Evolutionary conservation across 2,329 filamentous ascomycete species (phyloP).

Genomic region (Ophiostoma sp.): DNA sequence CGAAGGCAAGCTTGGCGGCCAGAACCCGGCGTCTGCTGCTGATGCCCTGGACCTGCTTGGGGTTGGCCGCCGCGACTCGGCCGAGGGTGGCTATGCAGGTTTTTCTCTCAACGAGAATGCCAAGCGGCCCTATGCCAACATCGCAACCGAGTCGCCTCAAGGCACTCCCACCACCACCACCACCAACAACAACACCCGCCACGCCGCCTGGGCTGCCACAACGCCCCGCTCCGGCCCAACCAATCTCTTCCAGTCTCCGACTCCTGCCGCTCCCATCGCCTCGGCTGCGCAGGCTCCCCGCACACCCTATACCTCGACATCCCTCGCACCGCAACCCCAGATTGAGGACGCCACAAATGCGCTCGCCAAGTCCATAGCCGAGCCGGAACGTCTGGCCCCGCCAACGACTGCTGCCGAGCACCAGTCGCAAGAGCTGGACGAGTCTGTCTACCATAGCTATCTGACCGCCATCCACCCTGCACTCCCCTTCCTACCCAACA

Average conservation of each 20-base stretch:
- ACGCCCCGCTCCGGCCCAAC: conserved; percentile 37
- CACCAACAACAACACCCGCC: conserved; percentile 29
- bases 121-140: conserved; percentile 48
- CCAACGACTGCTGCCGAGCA: conserved; percentile 30
- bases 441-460: conserved; percentile 52
- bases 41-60: conserved; percentile 21
- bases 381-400: conserved; percentile 30
- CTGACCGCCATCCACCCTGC: conserved; percentile 60
- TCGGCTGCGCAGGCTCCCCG: neutral
- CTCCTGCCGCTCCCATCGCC: conserved; percentile 23
- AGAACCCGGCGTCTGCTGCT: conserved; percentile 37
- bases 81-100: conserved; percentile 43
- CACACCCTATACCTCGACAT: conserved; percentile 21
- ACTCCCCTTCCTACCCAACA: conserved; percentile 60
- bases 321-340: conserved; percentile 25
- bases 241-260: conserved; percentile 31
- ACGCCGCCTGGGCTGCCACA: conserved; percentile 44
- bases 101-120: conserved; percentile 35
- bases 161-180: neutral
- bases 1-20: conserved; percentile 66
- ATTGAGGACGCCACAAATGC: conserved; percentile 20
- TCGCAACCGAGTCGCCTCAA: conserved; percentile 34
- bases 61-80: conserved; percentile 38
- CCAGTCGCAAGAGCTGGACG: conserved; percentile 39
- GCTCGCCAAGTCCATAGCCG: conserved; percentile 24